Conservation (phyloP, 345 rosid genomes). For the Melaleuca quinquenervia region DNA sequence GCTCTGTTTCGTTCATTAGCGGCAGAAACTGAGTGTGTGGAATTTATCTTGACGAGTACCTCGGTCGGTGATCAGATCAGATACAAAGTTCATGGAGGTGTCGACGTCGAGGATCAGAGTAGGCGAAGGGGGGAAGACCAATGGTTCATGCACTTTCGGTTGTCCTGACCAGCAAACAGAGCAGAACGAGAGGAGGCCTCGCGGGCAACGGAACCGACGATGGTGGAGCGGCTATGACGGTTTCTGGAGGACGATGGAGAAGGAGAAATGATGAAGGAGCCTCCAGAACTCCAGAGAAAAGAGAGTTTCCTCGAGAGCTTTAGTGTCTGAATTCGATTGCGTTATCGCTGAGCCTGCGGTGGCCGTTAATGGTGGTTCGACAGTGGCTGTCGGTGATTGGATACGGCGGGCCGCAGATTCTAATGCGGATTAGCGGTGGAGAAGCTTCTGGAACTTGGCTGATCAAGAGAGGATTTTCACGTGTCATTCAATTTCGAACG, state of each 20-base stretch:
- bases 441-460: too few species aligned
- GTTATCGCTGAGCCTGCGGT: too few species aligned
- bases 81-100: background rate
- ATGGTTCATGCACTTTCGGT: background rate
- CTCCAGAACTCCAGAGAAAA: too few species aligned
- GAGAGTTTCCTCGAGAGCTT: too few species aligned
- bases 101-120: background rate
- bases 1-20: background rate
- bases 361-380: too few species aligned
- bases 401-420: too few species aligned
- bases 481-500: too few species aligned
- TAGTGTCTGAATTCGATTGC: too few species aligned
- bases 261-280: too few species aligned
- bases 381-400: too few species aligned
- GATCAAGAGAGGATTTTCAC: too few species aligned
- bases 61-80: background rate
- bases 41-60: background rate
- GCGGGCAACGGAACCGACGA: rapidly evolving
- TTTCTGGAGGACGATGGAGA: background rate
- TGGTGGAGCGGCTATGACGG: background rate
- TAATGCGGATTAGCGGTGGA: too few species aligned
- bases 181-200: background rate
- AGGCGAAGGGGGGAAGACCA: background rate
- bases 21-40: background rate
- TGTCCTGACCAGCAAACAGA: rapidly evolving